Evolutionary conservation across 768 basidiomycete genomes (phyloP).

Genomic region (Phaeotremella fagi): DNA sequence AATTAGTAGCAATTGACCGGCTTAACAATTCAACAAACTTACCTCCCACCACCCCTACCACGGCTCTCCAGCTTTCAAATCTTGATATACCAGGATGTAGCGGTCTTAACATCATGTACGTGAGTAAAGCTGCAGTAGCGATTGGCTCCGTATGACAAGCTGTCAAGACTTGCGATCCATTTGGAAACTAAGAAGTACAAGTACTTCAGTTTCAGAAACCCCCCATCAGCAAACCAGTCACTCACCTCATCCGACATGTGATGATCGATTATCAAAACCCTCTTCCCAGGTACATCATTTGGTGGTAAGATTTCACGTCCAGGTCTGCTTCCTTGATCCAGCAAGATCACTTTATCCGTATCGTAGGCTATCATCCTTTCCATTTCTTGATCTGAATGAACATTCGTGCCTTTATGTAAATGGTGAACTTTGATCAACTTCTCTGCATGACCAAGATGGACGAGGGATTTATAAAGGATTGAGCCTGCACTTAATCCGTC

Average conservation of each 20-base stretch:
- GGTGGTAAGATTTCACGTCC: constrained; percentile 42
- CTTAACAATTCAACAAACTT: constrained; percentile 15
- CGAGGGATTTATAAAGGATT: constrained; percentile 50
- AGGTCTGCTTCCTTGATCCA: constrained; percentile 54
- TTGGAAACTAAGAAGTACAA: constrained; percentile 44
- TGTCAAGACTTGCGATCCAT: constrained; percentile 48
- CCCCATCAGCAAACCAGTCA: background rate
- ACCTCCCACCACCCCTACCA: constrained; percentile 53
- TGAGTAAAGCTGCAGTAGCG: constrained; percentile 52
- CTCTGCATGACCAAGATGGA: constrained; percentile 48
- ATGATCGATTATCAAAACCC: constrained; percentile 53
- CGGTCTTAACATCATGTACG: constrained; percentile 51
- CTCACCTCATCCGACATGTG: constrained; percentile 51
- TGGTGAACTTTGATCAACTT: constrained; percentile 49
- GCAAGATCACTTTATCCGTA: constrained; percentile 49
- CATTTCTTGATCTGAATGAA: constrained; percentile 49
- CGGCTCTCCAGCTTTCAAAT: constrained; percentile 50
- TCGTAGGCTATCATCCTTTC: constrained; percentile 37
- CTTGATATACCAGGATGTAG: constrained; percentile 43
- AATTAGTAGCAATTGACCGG: background rate
- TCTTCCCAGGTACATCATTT: constrained; percentile 12
- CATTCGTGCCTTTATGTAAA: constrained; percentile 51
- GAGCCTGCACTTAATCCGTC: constrained; percentile 48
- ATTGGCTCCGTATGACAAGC: constrained; percentile 52
- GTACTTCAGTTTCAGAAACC: constrained; percentile 2